Conservation (phyloP, 176 grass and related monocot genomes). For the Carex parvula region DNA sequence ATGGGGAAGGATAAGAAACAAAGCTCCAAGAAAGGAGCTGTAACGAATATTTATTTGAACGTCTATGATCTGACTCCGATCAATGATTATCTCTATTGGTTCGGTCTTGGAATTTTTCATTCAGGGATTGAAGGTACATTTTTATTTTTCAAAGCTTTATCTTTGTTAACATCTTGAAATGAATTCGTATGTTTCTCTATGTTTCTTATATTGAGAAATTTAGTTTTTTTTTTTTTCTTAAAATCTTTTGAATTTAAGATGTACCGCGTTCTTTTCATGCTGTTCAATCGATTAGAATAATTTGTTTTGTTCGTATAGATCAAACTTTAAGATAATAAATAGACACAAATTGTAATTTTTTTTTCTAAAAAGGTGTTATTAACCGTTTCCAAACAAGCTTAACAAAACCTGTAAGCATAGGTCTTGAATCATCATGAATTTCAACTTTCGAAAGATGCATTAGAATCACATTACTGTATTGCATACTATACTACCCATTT, state of each 20-base stretch:
- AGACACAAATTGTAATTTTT: neutral
- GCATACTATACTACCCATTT: neutral
- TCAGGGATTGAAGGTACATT: slow-evolving; percentile 48
- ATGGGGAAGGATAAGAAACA: slow-evolving; percentile 14
- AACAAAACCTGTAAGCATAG: neutral
- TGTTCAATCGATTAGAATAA: neutral
- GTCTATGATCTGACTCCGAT: slow-evolving; percentile 44
- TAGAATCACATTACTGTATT: neutral
- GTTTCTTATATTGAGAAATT: neutral
- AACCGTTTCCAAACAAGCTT: neutral
- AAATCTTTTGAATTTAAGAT: neutral
- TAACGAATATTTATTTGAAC: slow-evolving; percentile 36
- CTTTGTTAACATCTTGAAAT: neutral
- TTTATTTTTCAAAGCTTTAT: slow-evolving; percentile 1
- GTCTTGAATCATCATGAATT: neutral
- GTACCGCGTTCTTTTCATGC: neutral
- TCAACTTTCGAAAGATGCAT: neutral
- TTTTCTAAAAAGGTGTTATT: neutral
- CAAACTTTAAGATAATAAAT: neutral
- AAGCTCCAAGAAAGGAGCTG: slow-evolving; percentile 19
- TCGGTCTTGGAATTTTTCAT: slow-evolving; percentile 45
- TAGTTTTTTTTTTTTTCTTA: neutral
- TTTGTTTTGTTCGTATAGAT: neutral
- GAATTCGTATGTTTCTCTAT: neutral
- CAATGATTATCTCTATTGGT: slow-evolving; percentile 42